Evolutionary conservation across 805 yeast genomes (phyloP).

Genomic region (Aciculoconidium aculeatum): DNA sequence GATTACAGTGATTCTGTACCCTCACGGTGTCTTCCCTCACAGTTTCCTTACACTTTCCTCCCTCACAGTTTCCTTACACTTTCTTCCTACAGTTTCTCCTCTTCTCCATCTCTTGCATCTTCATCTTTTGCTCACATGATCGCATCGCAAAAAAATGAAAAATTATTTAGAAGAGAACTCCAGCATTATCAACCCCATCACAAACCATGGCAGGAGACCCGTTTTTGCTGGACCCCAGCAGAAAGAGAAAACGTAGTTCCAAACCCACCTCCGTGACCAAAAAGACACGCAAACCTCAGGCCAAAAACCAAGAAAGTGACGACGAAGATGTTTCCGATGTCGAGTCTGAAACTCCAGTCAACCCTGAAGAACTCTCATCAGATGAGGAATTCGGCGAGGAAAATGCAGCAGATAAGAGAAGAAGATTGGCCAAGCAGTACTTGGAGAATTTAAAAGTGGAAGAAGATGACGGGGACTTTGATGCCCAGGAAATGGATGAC

Average conservation of each 20-base stretch:
- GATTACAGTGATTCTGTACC: too few relatives aligned
- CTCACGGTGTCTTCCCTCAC: too few relatives aligned
- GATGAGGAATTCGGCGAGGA: conserved; percentile 74
- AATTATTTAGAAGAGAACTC: too few relatives aligned
- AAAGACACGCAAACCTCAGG: conserved; percentile 9
- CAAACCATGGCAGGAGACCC: conserved; percentile 50
- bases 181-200: conserved; percentile 2
- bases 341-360: conserved; percentile 7
- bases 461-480: conserved; percentile 47
- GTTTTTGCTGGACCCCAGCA: conserved; percentile 56
- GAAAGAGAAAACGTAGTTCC: conserved; percentile 39
- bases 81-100: too few relatives aligned
- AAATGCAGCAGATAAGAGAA: conserved; percentile 86
- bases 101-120: too few relatives aligned
- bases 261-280: conserved; percentile 17
- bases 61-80: too few relatives aligned
- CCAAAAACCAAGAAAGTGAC: conserved; percentile 25
- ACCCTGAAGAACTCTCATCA: conserved; percentile 43
- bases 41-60: too few relatives aligned
- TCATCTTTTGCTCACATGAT: too few relatives aligned
- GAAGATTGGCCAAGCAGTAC: conserved; percentile 91
- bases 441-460: conserved; percentile 64
- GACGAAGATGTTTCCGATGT: conserved; percentile 40
- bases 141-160: too few relatives aligned
- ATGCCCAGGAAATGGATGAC: conserved; percentile 85